Base-by-base conservation (phyloP, 371 early-diverging fungal species). In the Lichtheimia ramosa region DNA sequence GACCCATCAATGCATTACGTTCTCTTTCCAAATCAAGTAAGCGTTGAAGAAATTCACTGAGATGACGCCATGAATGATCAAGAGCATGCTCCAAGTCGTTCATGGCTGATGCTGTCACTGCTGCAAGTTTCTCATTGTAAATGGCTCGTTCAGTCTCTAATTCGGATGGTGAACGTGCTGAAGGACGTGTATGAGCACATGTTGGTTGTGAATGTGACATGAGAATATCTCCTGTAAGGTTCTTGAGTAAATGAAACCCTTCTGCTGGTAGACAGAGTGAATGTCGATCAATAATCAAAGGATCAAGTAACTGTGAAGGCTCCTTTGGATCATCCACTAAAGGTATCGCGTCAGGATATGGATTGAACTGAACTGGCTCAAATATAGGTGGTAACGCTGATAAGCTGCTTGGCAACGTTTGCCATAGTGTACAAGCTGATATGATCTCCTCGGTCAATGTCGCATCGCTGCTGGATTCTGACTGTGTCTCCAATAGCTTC, bases 181-280 rank as follows among this genome's bases (percentile, higher is more conserved):
- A 81, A 7, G 88, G 83, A 54, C 81, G 83, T 2, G 77, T 83
- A 64, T 92, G 92, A 51, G 84, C 73, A 68, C 92, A 92, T 18
- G 85, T 85, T 16, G 91, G 89, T 54, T 85, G 85, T 51, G 88
- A 81, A 64, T 91, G 90, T 34, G 88, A 87, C 16, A 85, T 76
- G 1, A 91, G 78, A 43, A 88, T 80, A 53, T 88, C 84, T 18
- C 84, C 86, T 21, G 90, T 89, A 52, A 91, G 81, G 59, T 85
- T 79, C 56, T 88, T 88, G 34, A 91, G 66, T 28, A 89, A 64
- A 48, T 86, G 85, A 53, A 91, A 92, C 21, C 80, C 75, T 20
- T 86, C 78, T 13, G 87, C 84, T 0, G 87, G 83, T 58, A 92
- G 72, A 49, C 88, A 79, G 27, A 90, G 64, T 1, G 83, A 66